Conservation (phyloP, 2,329 filamentous ascomycete genomes). For the Xylaria sp. region DNA sequence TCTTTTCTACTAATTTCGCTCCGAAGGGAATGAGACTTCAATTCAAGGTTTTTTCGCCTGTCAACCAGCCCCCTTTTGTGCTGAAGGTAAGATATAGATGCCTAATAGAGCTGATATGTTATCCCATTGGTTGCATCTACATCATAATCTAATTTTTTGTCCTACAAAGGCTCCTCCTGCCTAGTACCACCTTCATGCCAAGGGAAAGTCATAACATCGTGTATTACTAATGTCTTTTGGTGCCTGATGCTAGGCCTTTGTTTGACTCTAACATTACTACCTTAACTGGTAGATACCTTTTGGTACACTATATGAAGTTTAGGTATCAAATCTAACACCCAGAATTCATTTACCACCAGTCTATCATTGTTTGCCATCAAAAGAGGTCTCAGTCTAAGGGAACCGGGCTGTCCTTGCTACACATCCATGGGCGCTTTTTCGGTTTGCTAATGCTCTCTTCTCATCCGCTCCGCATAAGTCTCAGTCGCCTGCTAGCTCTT, state of each 20-base stretch:
- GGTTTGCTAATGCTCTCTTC: conserved; percentile 13
- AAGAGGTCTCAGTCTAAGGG: neutral
- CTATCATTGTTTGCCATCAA: neutral
- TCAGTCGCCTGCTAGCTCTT: conserved; percentile 23
- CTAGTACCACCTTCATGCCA: neutral
- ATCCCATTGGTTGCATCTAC: conserved; percentile 17
- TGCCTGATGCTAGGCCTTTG: conserved; percentile 24
- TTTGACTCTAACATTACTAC: neutral
- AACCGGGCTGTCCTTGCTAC: neutral
- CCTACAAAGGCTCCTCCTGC: neutral
- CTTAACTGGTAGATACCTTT: neutral
- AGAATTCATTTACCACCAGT: neutral
- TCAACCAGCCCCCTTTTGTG: conserved; percentile 10
- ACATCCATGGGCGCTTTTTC: conserved; percentile 1
- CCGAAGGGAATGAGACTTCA: no score
- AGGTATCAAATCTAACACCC: conserved; percentile 12
- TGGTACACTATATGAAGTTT: neutral
- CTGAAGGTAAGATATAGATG: conserved; percentile 22
- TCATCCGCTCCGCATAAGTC: neutral
- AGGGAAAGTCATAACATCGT: neutral
- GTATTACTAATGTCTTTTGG: conserved; percentile 30
- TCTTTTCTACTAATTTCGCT: conserved; percentile 14
- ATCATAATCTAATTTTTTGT: neutral
- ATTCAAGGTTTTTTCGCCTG: conserved; percentile 21
- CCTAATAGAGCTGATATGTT: conserved; percentile 28